Evolutionary conservation across 306 rosid species (phyloP), one percentile per base, ranked within the genome.

Genomic region (Glycine soja): DNA sequence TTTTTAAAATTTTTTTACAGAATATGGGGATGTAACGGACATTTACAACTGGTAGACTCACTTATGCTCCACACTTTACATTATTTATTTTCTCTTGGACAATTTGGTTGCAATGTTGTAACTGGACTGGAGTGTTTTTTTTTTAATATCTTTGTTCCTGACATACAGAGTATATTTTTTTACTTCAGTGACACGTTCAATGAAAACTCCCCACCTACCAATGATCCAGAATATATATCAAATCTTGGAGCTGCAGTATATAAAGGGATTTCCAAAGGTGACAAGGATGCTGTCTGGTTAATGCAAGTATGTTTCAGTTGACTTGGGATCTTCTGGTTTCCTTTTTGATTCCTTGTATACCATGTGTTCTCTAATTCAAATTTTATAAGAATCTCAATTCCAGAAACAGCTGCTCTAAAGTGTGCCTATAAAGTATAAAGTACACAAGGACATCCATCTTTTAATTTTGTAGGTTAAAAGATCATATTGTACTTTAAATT

Each of bases 241-340:
- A 84, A 87, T 36, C 95, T 95, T 61, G 99, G 99, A 83, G 95
- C 97, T 79, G 90, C 99, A 70, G 97, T 95, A 61, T 95, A 89
- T 82, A 87, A 90, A 90, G 97, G 97, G 75, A 92, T 95, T 93
- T 87, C 91, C 52, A 80, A 85, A 85, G 97, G 94, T 34, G 92
- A 95, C 77, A 87, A 83, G 82, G 97, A 92, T 87, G 97, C 98
- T n/a, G 97, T 95, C 78, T 95, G 98, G 98, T 87, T 95, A 80
- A 95, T 95, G 98, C 98, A 95, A 88, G 98, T 95, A 95, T 63
- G 92, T 70, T 86, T 80, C 85, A 77, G 61, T 87, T 69, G 75
- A 72, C 76, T 70, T 45, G 9, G 13, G 70, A 69, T 67, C 51
- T 62, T 14, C 70, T 64, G 14, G n/a, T 80, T 79, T 78, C 46